Evolutionary conservation across 2,329 filamentous ascomycete species (phyloP), one percentile per base, ranked within the genome.

Genomic region (Hymenotorrendiella dingleyae): DNA sequence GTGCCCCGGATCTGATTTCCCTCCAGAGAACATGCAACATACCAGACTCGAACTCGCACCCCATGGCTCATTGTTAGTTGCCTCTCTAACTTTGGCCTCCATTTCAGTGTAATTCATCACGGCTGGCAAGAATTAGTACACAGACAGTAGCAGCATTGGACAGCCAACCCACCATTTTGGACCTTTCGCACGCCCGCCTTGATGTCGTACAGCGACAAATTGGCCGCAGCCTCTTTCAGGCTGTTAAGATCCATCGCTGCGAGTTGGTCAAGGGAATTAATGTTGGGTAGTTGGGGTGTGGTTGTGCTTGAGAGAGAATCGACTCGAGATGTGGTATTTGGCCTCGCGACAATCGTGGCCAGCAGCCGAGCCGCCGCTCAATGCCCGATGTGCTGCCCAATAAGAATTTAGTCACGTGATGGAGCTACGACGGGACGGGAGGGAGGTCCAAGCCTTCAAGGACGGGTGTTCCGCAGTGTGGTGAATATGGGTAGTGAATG

Each of bases 21-120:
- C 6, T 8, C 11, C 6, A 14, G n/a, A 9, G 17, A n/a, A n/a
- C n/a, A n/a, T n/a, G n/a, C 2, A 29, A 19, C 23, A 27, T 40
- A 43, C 44, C 59, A 54, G 16, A 51, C 54, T 57, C 12, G 47
- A 50, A 26, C 47, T 49, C 16, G 50, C 50, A 27, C 52, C 93
- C 93, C 93, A 98, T 44, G 93, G 93, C 66, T 98, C 93, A 65
- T 97, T 97, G 69, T 98, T 98, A 27, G 93, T 98, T 22, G 93
- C 93, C 74, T 98, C 93, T 66, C 93, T 85, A 54, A 97, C 89
- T 69, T 82, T 82, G 45, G 76, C 64, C 64, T 84, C 80, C 79
- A 84, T 84, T 59, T 86, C 82, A 24, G 83, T 86, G 62, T 84
- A 85, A 64, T 86, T 86, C 82, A 86, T 86, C 47, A 86, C 82